Percentiles rank a stretch among this genome's conserved stretches.
phyloP scores from a whole-genome alignment of 164 flowering plant species.

The Macadamia tetraphylla region DNA sequence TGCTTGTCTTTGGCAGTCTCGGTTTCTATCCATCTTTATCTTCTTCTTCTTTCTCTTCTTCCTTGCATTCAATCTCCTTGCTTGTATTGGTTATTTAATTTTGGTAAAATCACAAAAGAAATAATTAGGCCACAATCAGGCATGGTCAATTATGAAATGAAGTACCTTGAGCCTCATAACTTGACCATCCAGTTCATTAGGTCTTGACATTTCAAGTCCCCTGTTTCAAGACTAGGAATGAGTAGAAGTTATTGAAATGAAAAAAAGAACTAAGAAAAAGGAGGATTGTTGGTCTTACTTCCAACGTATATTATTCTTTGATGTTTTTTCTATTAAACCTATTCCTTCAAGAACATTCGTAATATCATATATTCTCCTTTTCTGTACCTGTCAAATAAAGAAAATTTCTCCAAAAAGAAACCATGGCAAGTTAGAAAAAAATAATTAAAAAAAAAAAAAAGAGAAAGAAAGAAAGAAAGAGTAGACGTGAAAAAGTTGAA shows the following conservation, averaged over 20 bases:
- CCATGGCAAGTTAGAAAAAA: not conserved
- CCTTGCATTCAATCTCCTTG: no score
- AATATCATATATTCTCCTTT: constrained; percentile 92
- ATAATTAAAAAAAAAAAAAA: not conserved
- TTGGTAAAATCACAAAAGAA: no score
- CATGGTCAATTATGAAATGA: not conserved
- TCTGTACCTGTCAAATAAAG: constrained; percentile 55
- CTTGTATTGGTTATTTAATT: no score
- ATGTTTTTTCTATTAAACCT: constrained; percentile 86
- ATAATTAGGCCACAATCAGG: not conserved
- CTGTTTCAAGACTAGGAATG: constrained; percentile 26
- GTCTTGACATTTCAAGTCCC: constrained; percentile 70
- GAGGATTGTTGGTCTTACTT: constrained; percentile 38
- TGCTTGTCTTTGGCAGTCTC: no score
- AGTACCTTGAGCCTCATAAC: constrained; percentile 59
- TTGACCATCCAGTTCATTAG: constrained; percentile 55
- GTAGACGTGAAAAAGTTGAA: no score
- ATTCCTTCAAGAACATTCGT: constrained; percentile 98
- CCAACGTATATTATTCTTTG: constrained; percentile 90
- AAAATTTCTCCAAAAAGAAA: constrained; percentile 2
- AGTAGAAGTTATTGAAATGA: not conserved
- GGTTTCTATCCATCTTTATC: no score
- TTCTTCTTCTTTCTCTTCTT: no score
- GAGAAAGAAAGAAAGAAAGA: no score
- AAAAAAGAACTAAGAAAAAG: not conserved